Evolutionary conservation across 2,329 filamentous ascomycete genomes (phyloP).

Genomic region (Cylindrodendrum hubeiense): DNA sequence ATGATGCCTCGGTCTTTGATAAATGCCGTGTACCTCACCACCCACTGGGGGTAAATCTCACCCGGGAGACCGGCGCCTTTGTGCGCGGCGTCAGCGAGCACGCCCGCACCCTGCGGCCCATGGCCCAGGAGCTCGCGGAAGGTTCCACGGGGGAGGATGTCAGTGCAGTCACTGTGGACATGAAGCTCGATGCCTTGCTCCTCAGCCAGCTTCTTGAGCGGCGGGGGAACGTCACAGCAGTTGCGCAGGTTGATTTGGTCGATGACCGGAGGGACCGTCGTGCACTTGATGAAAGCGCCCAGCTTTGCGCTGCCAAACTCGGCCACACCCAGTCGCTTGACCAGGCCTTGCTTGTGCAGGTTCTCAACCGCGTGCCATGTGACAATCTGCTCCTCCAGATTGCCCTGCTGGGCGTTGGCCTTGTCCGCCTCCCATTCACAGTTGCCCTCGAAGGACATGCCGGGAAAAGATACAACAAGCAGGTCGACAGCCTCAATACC

Average conservation of each 20-base stretch:
- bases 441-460: conserved; percentile 92
- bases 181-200: conserved; percentile 85
- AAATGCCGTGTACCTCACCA: conserved; percentile 96
- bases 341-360: conserved; percentile 77
- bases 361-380: conserved; percentile 81
- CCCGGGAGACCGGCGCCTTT: conserved; percentile 73
- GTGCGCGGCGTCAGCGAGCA: conserved; percentile 74
- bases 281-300: conserved; percentile 78
- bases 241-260: conserved; percentile 97
- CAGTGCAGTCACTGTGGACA: conserved; percentile 93
- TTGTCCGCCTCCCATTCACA: conserved; percentile 83
- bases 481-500: conserved; percentile 83
- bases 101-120: conserved; percentile 77
- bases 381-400: conserved; percentile 75
- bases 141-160: conserved; percentile 89
- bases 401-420: conserved; percentile 70
- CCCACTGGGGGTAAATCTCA: conserved; percentile 90
- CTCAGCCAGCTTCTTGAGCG: conserved; percentile 87
- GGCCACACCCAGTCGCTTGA: conserved; percentile 83
- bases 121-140: conserved; percentile 85
- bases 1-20: conserved; percentile 94
- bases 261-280: conserved; percentile 80
- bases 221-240: conserved; percentile 95
- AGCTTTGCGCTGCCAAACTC: conserved; percentile 93
- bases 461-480: conserved; percentile 92